phyloP scores from a whole-genome alignment of 805 yeast genomes.

The Candida methanosorbosa region DNA sequence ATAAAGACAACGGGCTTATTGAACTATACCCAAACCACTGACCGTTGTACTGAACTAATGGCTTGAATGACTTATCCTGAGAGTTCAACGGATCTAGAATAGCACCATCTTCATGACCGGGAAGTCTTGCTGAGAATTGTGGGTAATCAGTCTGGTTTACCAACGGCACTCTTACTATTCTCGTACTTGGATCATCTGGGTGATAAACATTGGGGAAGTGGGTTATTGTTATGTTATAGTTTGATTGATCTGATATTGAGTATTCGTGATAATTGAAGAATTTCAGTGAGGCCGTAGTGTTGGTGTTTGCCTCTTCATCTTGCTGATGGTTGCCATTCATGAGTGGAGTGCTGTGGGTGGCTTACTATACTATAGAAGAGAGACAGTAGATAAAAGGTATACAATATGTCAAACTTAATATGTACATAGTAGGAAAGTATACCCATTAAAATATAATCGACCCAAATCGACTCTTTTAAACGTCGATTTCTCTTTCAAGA shows the following conservation, averaged over 20 bases:
- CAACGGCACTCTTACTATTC: conserved; percentile 64
- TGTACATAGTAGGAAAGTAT: too few species aligned
- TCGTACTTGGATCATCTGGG: conserved; percentile 25
- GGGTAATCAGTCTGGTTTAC: conserved; percentile 36
- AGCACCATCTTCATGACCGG: conserved; percentile 63
- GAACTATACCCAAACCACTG: conserved; percentile 46
- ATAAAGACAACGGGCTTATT: conserved; percentile 36
- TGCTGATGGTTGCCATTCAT: too few species aligned
- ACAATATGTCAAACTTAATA: too few species aligned
- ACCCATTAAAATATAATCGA: too few species aligned
- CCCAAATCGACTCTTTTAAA: too few species aligned
- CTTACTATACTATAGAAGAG: too few species aligned
- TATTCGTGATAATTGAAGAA: conserved; percentile 63
- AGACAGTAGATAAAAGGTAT: too few species aligned
- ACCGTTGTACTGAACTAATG: conserved; percentile 30
- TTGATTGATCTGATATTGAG: conserved; percentile 15
- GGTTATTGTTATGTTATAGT: conserved; percentile 34
- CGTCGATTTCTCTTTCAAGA: too few species aligned
- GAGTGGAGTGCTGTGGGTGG: too few species aligned
- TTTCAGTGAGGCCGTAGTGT: background rate
- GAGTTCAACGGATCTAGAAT: conserved; percentile 16
- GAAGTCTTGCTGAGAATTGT: conserved; percentile 42
- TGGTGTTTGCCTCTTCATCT: background rate
- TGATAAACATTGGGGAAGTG: conserved; percentile 60
- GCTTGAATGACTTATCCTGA: conserved; percentile 18